These are phyloP conservation scores for Rhodamnia rubescens DNA, from an alignment of 345 rosid species.

Conservation along the genomic window DNA sequence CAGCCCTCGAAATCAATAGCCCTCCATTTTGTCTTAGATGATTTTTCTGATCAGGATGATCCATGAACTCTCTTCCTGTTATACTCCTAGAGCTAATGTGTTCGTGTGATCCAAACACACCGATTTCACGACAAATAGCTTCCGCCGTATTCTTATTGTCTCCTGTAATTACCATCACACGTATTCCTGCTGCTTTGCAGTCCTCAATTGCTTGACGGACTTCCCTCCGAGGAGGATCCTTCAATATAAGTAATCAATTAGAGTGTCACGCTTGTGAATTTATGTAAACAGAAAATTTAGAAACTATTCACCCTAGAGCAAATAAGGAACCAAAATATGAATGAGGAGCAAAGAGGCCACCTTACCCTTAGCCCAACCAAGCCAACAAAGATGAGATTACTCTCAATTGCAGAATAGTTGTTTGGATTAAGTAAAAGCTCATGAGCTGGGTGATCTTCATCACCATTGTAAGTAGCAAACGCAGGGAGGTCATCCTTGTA, in stretches of 20 bases:
- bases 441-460: slow-evolving; percentile 90
- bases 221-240: slow-evolving; percentile 98
- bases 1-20: slow-evolving; percentile 88
- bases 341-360: not conserved
- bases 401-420: slow-evolving; percentile 73
- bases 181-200: slow-evolving; percentile 93
- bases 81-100: slow-evolving; percentile 54
- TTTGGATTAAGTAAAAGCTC: slow-evolving; percentile 63
- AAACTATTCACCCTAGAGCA: not conserved
- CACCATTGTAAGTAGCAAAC: slow-evolving; percentile 70
- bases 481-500: slow-evolving; percentile 42
- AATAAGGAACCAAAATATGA: not conserved
- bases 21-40: slow-evolving; percentile 73
- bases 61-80: slow-evolving; percentile 83
- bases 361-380: slow-evolving; percentile 84
- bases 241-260: not conserved
- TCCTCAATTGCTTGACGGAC: slow-evolving; percentile 92
- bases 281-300: not conserved
- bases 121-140: slow-evolving; percentile 94
- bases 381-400: slow-evolving; percentile 67
- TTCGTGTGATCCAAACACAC: slow-evolving; percentile 67
- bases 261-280: not conserved
- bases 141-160: slow-evolving; percentile 94
- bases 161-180: slow-evolving; percentile 95
- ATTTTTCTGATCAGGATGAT: slow-evolving; percentile 30